Evolutionary conservation across 345 rosid genomes (phyloP).

Genomic region (Barbarea vulgaris): DNA sequence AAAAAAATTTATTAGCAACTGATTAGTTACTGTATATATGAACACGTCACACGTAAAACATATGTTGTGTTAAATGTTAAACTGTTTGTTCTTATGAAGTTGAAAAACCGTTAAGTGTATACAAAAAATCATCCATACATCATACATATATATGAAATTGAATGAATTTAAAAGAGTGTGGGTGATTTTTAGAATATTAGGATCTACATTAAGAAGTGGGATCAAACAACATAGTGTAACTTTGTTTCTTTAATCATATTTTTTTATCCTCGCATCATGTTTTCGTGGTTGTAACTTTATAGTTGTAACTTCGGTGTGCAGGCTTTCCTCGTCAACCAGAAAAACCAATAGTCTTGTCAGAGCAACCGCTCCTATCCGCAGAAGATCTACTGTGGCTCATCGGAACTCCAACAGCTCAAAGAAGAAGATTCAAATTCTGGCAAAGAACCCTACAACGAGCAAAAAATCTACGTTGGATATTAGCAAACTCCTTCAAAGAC

Average conservation of each 20-base stretch:
- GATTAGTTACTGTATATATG: too few relatives aligned
- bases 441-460: conserved; percentile 55
- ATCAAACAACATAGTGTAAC: not conserved
- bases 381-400: conserved; percentile 85
- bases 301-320: conserved; percentile 26
- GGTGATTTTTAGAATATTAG: too few relatives aligned
- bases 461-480: conserved; percentile 57
- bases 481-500: conserved; percentile 62
- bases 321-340: conserved; percentile 55
- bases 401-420: conserved; percentile 57
- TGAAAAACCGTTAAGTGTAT: too few relatives aligned
- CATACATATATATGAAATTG: too few relatives aligned
- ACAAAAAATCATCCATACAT: too few relatives aligned
- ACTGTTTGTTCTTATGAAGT: too few relatives aligned
- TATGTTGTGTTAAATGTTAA: too few relatives aligned
- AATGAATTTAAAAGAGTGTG: too few relatives aligned
- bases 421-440: conserved; percentile 79
- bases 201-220: too few relatives aligned
- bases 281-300: not conserved
- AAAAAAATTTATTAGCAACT: too few relatives aligned
- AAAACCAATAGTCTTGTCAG: conserved; percentile 31
- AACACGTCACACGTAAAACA: too few relatives aligned
- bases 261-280: not conserved
- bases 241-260: not conserved
- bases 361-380: conserved; percentile 50